These are phyloP conservation scores for Penicillium palitans DNA, from an alignment of 2,329 filamentous ascomycete species.

Conservation along the genomic window DNA sequence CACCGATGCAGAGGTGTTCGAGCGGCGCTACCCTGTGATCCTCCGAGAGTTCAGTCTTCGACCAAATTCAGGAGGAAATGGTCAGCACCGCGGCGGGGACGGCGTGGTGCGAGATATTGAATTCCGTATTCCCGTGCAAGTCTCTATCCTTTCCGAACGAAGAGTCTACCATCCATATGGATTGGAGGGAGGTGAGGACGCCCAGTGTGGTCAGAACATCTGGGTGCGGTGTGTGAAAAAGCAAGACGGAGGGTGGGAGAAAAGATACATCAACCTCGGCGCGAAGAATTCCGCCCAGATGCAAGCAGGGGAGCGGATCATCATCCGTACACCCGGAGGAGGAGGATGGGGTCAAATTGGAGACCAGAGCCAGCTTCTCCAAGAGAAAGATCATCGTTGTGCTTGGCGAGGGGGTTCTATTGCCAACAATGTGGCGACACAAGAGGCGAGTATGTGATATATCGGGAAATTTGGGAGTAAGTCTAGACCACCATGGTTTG, in stretches of 20 bases:
- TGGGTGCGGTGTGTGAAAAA: conserved; percentile 59
- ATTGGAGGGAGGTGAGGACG: conserved; percentile 75
- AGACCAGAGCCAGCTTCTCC: conserved; percentile 53
- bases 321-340: conserved; percentile 42
- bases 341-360: conserved; percentile 47
- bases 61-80: conserved; percentile 62
- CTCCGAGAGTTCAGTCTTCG: conserved; percentile 69
- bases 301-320: conserved; percentile 40
- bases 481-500: not conserved
- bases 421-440: conserved; percentile 48
- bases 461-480: not conserved
- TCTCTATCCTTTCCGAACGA: conserved; percentile 72
- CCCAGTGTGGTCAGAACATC: conserved; percentile 73
- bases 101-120: conserved; percentile 79
- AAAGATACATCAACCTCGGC: conserved; percentile 31
- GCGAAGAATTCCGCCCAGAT: conserved; percentile 36
- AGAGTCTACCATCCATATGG: conserved; percentile 75
- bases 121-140: conserved; percentile 74
- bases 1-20: conserved; percentile 77
- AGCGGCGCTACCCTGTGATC: conserved; percentile 73
- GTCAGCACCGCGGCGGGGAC: conserved; percentile 70
- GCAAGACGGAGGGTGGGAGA: conserved; percentile 19
- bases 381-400: conserved; percentile 58
- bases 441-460: conserved; percentile 49
- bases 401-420: conserved; percentile 63